A percentile compares a stretch with the other conserved stretches of the same genome.
These are phyloP conservation scores for Metschnikowia continentalis DNA, from an alignment of 805 yeast species.

Conservation along the genomic window DNA sequence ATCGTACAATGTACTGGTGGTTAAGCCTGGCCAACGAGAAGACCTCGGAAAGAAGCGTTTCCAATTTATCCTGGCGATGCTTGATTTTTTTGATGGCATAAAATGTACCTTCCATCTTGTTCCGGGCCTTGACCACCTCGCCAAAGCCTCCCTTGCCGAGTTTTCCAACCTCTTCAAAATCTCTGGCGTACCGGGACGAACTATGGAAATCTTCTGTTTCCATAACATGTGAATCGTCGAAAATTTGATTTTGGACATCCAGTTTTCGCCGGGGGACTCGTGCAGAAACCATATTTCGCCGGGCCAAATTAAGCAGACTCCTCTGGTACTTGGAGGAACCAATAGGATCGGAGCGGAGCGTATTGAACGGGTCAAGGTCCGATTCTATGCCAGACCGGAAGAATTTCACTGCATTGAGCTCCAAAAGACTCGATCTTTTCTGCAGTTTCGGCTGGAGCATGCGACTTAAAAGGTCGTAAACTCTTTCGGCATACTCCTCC, in stretches of 20 bases:
- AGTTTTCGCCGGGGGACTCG: conserved; percentile 17
- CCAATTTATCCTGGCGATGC: conserved; percentile 74
- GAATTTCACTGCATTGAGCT: conserved; percentile 78
- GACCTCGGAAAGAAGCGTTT: conserved; percentile 84
- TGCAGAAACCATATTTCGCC: conserved; percentile 6
- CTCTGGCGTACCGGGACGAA: conserved; percentile 67
- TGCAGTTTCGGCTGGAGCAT: conserved; percentile 64
- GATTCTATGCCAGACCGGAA: conserved; percentile 55
- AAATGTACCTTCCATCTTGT: conserved; percentile 87
- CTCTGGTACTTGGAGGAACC: conserved; percentile 14
- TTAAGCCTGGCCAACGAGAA: conserved; percentile 86
- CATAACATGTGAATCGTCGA: not conserved
- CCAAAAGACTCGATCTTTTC: conserved; percentile 78
- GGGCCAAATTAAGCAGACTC: conserved; percentile 10
- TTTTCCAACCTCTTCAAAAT: conserved; percentile 89
- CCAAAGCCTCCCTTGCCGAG: conserved; percentile 97
- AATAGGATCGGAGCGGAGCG: conserved; percentile 5
- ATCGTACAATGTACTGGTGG: conserved; percentile 93
- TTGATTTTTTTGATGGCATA: conserved; percentile 92
- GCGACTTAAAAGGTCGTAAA: conserved; percentile 60
- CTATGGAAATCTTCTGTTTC: conserved; percentile 1
- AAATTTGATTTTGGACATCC: not conserved
- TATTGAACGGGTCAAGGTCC: not conserved
- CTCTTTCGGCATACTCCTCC: conserved; percentile 58
- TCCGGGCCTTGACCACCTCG: conserved; percentile 95